Evolutionary conservation across 768 basidiomycete species (phyloP).

Genomic region (Leucocoprinus sp.): DNA sequence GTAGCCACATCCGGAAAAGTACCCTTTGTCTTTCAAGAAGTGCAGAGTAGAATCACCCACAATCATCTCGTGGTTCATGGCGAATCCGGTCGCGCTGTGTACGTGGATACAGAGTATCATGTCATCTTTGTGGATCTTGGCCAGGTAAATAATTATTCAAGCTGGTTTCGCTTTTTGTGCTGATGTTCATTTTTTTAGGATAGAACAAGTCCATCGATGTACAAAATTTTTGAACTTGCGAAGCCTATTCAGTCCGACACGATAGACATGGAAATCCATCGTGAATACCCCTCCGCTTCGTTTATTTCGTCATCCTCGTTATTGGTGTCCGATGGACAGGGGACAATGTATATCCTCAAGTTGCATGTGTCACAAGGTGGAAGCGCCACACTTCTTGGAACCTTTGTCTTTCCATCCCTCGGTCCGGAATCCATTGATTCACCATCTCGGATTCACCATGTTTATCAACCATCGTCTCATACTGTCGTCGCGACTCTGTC

Average conservation of each 20-base stretch:
- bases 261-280: conserved; percentile 29
- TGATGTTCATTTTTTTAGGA: conserved; percentile 27
- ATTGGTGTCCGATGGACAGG: conserved; percentile 63
- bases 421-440: conserved; percentile 27
- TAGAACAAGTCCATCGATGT: conserved; percentile 41
- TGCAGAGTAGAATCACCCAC: conserved; percentile 77
- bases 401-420: conserved; percentile 37
- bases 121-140: conserved; percentile 53
- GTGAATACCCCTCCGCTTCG: conserved; percentile 68
- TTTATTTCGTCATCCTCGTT: conserved; percentile 43
- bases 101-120: conserved; percentile 56
- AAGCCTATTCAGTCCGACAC: conserved; percentile 33
- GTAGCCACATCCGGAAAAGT: conserved; percentile 51
- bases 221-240: conserved; percentile 53
- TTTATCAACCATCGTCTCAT: conserved; percentile 29
- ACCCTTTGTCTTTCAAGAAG: conserved; percentile 70
- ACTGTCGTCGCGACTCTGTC: conserved; percentile 46
- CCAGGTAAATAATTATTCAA: conserved; percentile 38
- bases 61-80: conserved; percentile 61
- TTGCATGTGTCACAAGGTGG: background rate
- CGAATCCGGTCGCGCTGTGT: conserved; percentile 42
- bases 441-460: conserved; percentile 37
- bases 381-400: conserved; percentile 30
- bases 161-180: conserved; percentile 8
- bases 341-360: conserved; percentile 51